Percentiles rank a stretch among this genome's conserved stretches.
phyloP scores from a whole-genome alignment of 2,329 filamentous ascomycete genomes.

The Hypoxylon sp. region DNA sequence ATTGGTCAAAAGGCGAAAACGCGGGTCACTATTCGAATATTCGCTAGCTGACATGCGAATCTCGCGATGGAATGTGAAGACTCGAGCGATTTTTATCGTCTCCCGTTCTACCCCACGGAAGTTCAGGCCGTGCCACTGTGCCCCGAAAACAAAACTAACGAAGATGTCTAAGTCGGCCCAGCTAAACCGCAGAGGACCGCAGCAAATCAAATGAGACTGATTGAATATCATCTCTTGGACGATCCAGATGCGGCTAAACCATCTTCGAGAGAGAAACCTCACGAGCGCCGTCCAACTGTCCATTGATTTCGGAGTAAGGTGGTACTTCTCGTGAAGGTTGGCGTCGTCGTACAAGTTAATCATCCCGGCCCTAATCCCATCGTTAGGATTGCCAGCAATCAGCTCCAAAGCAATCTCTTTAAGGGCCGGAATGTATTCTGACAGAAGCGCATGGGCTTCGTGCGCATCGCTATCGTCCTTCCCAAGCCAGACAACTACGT shows the following conservation, averaged over 20 bases:
- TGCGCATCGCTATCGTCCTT: conserved; percentile 30
- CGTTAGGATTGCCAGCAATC: background rate
- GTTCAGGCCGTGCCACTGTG: conserved; percentile 41
- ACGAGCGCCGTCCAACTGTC: conserved; percentile 38
- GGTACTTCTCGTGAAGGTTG: conserved; percentile 30
- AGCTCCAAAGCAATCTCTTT: conserved; percentile 16
- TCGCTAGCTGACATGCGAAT: conserved; percentile 28
- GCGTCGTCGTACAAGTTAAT: conserved; percentile 37
- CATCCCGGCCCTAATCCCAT: conserved; percentile 3
- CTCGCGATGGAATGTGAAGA: conserved; percentile 38
- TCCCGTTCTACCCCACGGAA: conserved; percentile 32
- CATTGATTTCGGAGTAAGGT: conserved; percentile 23
- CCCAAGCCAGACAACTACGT: conserved; percentile 48
- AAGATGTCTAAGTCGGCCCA: conserved; percentile 36
- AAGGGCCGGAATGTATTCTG: conserved; percentile 34
- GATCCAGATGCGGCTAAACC: conserved; percentile 41
- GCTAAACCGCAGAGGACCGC: conserved; percentile 33
- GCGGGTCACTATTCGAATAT: conserved; percentile 11
- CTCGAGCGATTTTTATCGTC: conserved; percentile 28
- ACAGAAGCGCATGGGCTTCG: conserved; percentile 28
- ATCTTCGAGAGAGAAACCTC: conserved; percentile 32
- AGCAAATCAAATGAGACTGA: conserved; percentile 31
- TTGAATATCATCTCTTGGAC: conserved; percentile 44
- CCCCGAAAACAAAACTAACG: conserved; percentile 40
- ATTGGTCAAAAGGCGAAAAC: conserved; percentile 17